Conservation (phyloP, 805 yeast genomes). For the Kodamaea laetipori region DNA sequence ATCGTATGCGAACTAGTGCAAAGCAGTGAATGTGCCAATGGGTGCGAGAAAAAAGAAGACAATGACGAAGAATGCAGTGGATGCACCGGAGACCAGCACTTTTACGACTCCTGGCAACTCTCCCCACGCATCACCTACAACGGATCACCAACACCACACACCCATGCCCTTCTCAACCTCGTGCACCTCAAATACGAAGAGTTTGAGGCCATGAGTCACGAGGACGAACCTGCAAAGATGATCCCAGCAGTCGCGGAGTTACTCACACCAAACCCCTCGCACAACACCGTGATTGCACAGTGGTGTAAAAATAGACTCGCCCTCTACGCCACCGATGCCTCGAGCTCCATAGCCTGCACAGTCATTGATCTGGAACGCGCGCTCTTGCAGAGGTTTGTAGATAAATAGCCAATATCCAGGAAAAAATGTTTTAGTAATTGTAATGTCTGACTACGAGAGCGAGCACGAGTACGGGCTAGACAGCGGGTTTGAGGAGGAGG, state of each 20-base stretch:
- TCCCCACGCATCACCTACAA: conserved; percentile 39
- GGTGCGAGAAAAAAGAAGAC: conserved; percentile 8
- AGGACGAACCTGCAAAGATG: no score
- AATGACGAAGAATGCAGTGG: conserved; percentile 17
- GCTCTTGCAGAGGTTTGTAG: conserved; percentile 23
- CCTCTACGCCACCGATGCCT: conserved; percentile 18
- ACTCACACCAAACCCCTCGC: conserved; percentile 9
- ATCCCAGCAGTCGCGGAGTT: conserved; percentile 15
- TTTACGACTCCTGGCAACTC: conserved; percentile 46
- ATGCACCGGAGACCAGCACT: conserved; percentile 19
- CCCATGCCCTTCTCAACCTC: conserved; percentile 39
- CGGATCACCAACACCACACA: conserved; percentile 49
- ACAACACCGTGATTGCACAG: conserved; percentile 16
- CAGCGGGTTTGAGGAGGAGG: conserved; percentile 24
- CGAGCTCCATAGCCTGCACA: conserved; percentile 16
- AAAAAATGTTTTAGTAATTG: conserved; percentile 7
- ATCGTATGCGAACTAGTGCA: conserved; percentile 30
- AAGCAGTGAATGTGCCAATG: background rate
- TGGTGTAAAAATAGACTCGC: conserved; percentile 33
- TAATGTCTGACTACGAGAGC: conserved; percentile 6
- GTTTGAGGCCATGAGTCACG: conserved; percentile 23
- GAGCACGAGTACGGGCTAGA: conserved; percentile 18
- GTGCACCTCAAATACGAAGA: conserved; percentile 30
- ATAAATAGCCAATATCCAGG: background rate
- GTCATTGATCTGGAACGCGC: conserved; percentile 31